phyloP scores from a whole-genome alignment of 2,329 filamentous ascomycete species.

The Aspergillus sp. region DNA sequence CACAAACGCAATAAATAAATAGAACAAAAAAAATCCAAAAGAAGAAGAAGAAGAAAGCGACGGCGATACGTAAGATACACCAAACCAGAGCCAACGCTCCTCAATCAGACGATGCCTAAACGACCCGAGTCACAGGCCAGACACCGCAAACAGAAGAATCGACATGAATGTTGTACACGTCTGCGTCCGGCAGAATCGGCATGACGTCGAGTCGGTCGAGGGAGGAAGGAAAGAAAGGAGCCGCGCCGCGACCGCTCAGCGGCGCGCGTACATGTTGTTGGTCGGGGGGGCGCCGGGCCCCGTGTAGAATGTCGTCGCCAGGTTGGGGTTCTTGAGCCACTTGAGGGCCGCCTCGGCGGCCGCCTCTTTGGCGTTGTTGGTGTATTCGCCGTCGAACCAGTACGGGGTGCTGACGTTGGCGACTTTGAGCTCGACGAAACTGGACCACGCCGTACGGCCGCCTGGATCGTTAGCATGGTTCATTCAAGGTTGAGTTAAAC shows the following conservation, averaged over 20 bases:
- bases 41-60: neutral
- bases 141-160: neutral
- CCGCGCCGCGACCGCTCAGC: no score
- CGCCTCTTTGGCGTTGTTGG: conserved; percentile 86
- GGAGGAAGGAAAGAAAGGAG: conserved; percentile 2
- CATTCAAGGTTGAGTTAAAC: neutral
- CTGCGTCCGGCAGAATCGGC: conserved; percentile 19
- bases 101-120: neutral
- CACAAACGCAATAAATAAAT: no score
- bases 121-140: neutral
- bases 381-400: conserved; percentile 88
- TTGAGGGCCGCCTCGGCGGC: conserved; percentile 74
- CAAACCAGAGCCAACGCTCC: neutral
- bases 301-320: neutral
- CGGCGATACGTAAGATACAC: neutral
- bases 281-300: conserved; percentile 2
- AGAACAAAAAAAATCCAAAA: no score
- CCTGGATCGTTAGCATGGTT: conserved; percentile 51
- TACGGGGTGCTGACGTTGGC: conserved; percentile 69
- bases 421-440: conserved; percentile 70
- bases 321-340: conserved; percentile 22
- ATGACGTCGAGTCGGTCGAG: conserved; percentile 18
- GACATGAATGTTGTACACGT: conserved; percentile 24
- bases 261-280: no score
- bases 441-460: conserved; percentile 88